Base-by-base conservation (phyloP, 2,329 filamentous ascomycete species). In the Didymella lethalis region DNA sequence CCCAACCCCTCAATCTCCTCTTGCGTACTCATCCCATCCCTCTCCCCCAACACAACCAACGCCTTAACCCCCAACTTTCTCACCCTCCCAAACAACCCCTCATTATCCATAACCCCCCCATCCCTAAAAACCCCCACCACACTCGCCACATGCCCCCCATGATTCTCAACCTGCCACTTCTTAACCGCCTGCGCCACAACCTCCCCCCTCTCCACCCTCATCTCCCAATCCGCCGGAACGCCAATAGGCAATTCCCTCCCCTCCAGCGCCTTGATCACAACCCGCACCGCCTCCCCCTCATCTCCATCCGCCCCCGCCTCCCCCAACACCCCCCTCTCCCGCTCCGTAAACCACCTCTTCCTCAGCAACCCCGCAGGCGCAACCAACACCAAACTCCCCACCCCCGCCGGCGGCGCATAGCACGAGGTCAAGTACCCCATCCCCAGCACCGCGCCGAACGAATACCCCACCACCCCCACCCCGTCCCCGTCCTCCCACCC, bases 381-480 rank as follows among this genome's bases (percentile, higher is more conserved):
- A n/a, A 85, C 67, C 0, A 84, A 69, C 0, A 41, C 36, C 2
- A 25, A n/a, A 1, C 31, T 23, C 2, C 11, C 11, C 26, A 41
- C 20, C 7, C 18, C 1, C 18, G 18, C 18, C 18, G 18, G 18
- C 18, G 18, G 18, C 18, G 18, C 1, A 18, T 18, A 18, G 18
- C 1, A 18, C 18, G 18, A 18, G 18, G 18, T 18, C 1, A 34
- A 6, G 7, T 40, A 40, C 7, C 36, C 36, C n/a, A 40, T 40
- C 1, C 8, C 20, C 0, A 79, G 69, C 0, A 76, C 68, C 1
- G 74, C 81, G 11, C 84, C 84, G 49, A 85, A 84, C 0, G 83
- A 85, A 63, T 75, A 86, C 0, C 83, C 82, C 0, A 86, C 53
- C 0, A 85, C 48, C 64, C 84, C 81, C 79, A 18, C 32, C 6